Base-by-base conservation (phyloP, 768 basidiomycete species). In the Pisolithus tinctorius region DNA sequence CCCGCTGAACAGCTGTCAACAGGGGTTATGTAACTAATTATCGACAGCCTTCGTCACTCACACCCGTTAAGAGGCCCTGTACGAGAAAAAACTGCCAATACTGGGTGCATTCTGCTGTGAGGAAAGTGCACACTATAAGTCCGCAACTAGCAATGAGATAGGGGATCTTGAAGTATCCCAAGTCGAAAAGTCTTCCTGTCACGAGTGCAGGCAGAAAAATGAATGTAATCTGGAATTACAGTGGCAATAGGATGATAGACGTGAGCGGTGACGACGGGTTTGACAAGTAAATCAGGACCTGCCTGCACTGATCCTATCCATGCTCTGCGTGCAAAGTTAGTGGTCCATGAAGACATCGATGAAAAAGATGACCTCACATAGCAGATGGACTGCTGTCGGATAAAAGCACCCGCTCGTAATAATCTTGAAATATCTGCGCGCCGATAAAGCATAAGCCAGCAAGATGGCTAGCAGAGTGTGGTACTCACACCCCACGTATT, bases 271-370 rank as follows among this genome's bases (percentile, higher is more conserved):
- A 20, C 25, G 31, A 30, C 7, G 46, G 34, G 37, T 20, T 3
- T 20, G 20, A 20, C 20, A 20, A 20, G 20, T 20, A 2, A 20
- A 20, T 20, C 20, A 1, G 20, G 20, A 52, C 58, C 4, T 42
- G 81, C 85, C 70, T 88, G 86, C 20, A 83, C 69, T 1, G 87
- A 89, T 4, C 87, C 87, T 31, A 90, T 89, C 87, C 86, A 90
- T 40, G 86, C 79, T 41, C 86, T 88, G 54, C 17, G 17, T 47
- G 53, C 4, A 9, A 20, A 5, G 34, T 57, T 34, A 55, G 20
- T 39, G 6, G 17, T 25, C n/a, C 17, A 25, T 43, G 27, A 1
- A 27, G 30, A 23, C 29, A 25, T 2, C 20, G 20, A n/a, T 17
- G 17, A 17, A 9, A 38, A 11, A 30, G 1, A 4, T 16, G 3